Evolutionary conservation across 306 rosid genomes (phyloP).

Genomic region (Styphnolobium japonicum): DNA sequence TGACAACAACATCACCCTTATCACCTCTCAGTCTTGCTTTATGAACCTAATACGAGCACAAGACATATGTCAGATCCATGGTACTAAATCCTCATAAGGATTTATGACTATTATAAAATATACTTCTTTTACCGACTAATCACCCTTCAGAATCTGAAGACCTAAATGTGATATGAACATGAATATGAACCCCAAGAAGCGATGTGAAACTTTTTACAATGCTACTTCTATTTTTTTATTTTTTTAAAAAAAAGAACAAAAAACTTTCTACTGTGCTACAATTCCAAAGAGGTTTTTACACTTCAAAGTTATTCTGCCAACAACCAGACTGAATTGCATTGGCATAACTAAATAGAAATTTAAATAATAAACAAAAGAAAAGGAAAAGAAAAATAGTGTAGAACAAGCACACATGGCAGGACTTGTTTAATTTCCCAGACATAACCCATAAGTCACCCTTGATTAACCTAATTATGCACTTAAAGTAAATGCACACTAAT

Average conservation of each 20-base stretch:
- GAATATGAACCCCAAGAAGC: constrained; percentile 15
- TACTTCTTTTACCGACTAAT: background rate
- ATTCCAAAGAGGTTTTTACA: background rate
- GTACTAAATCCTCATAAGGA: constrained; percentile 16
- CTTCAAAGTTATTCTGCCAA: constrained; percentile 6
- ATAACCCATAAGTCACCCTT: background rate
- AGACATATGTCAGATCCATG: constrained; percentile 30
- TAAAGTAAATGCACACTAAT: constrained; percentile 1
- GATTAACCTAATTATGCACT: constrained; percentile 9
- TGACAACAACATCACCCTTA: constrained; percentile 77
- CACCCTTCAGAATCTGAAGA: constrained; percentile 14
- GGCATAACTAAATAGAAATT: background rate
- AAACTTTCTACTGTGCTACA: background rate
- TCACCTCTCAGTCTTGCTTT: constrained; percentile 80
- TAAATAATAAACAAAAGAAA: background rate
- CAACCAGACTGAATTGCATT: background rate
- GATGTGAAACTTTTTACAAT: background rate
- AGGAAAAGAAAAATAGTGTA: background rate
- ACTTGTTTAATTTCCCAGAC: background rate
- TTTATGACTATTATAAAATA: constrained; percentile 7
- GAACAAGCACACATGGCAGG: background rate
- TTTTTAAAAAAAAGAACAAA: background rate
- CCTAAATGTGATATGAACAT: constrained; percentile 4
- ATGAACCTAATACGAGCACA: constrained; percentile 65
- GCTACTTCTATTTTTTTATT: background rate